Evolutionary conservation across 164 flowering plant species (phyloP), one percentile per base, ranked within the genome.

Genomic region (Vitis riparia): DNA sequence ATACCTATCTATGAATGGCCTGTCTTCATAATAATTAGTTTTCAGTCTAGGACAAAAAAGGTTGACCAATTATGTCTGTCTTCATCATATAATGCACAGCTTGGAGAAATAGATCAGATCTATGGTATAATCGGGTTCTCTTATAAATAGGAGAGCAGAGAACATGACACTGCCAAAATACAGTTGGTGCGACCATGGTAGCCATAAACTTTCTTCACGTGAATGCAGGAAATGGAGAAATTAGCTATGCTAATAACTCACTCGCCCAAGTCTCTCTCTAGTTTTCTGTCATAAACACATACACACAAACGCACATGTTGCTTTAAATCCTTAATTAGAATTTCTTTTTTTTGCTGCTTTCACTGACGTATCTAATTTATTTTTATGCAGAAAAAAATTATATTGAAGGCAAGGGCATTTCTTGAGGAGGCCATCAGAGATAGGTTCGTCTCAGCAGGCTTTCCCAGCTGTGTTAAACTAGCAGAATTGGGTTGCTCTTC

Each of bases 241-340:
- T 32, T 51, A 69, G 72, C 32, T 69, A 69, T 19, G 72, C 72
- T n/a, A 69, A 69, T 13, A 69, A 69, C 66, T 70, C 73, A 8
- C 1, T 13, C 47, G 2, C 63, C 48, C 73, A 70, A 63, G 73
- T 17, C 17, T 69, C 56, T 2, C 8, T 13, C 52, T 50, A 30
- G 3, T 52, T 16, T 32, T 23, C 32, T 59, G 19, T 8, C 53
- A 10, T 14, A 51, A 8, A 51, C 53, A 51, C 53, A 51, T 14
- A 51, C 53, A 51, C 13, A 5, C 53, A 3, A 51, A 7, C 9
- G 23, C 23, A 19, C 23, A 19, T 19, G 23, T 19, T 19, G 23
- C 23, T 19, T 19, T 19, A 19, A 19, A 19, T 19, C 23, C 23
- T 19, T 19, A 19, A 19, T 51, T 51, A 10, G 13, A 10, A 1